These are phyloP conservation scores for Trypanosoma cruzi DNA, from an alignment of 208 protist species.

Conservation along the genomic window DNA sequence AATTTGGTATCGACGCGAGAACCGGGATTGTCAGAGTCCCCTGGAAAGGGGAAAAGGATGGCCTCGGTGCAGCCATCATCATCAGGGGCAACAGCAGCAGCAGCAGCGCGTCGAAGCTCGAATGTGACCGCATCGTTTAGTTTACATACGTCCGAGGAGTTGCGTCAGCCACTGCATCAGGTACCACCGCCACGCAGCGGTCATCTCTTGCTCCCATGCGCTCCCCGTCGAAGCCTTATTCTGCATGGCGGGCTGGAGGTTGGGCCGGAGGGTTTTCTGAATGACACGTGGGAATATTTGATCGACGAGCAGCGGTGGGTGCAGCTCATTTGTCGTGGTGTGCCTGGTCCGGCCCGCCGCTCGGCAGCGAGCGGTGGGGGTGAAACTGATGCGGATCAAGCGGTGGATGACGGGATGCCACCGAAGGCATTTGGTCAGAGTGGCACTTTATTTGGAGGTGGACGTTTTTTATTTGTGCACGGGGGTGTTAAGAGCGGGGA, in stretches of 20 bases:
- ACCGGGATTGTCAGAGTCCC: not conserved
- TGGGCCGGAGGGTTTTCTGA: constrained; percentile 29
- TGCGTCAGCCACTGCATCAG: constrained; percentile 29
- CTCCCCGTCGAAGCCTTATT: constrained; percentile 38
- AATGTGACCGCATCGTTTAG: constrained; percentile 1
- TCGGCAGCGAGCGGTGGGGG: not conserved
- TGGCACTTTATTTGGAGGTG: constrained; percentile 31
- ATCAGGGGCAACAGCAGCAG: not conserved
- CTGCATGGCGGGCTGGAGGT: constrained; percentile 53
- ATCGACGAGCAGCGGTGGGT: constrained; percentile 40
- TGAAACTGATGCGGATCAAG: constrained; percentile 2
- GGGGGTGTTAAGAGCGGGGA: constrained; percentile 42
- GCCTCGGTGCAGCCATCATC: not conserved
- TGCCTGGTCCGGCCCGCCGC: constrained; percentile 1
- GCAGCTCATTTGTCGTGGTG: constrained; percentile 30
- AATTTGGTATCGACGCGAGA: not conserved
- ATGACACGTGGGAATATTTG: constrained; percentile 69
- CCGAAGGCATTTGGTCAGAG: constrained; percentile 61
- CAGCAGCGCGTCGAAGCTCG: not conserved
- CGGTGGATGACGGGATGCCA: constrained; percentile 27
- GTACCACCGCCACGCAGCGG: constrained; percentile 51
- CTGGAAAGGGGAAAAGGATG: not conserved
- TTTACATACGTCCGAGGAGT: constrained; percentile 24
- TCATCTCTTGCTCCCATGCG: constrained; percentile 47
- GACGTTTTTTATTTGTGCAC: constrained; percentile 41